Evolutionary conservation across 192 early-diverging fungal genomes (phyloP).

Genomic region (Entomortierella beljakovae): DNA sequence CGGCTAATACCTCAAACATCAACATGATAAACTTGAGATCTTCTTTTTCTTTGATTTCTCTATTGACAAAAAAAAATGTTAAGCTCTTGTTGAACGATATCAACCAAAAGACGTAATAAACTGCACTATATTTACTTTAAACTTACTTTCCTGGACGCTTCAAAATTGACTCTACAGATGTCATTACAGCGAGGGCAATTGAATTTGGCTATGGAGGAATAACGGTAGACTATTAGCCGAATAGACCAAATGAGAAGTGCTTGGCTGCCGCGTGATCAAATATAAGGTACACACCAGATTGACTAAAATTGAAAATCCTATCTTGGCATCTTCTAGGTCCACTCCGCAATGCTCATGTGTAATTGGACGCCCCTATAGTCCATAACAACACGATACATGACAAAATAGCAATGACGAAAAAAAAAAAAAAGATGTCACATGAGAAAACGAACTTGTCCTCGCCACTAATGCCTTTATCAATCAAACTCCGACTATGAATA

Average conservation of each 20-base stretch:
- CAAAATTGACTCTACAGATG: constrained; percentile 74
- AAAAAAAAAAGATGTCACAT: background rate
- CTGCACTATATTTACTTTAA: background rate
- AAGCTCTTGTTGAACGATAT: no score
- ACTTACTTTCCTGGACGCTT: constrained; percentile 69
- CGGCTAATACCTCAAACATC: constrained; percentile 76
- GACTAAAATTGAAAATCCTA: constrained; percentile 71
- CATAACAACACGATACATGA: background rate
- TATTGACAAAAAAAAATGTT: constrained; percentile 17
- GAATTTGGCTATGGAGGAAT: constrained; percentile 60
- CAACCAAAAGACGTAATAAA: background rate
- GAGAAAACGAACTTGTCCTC: background rate
- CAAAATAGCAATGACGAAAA: background rate
- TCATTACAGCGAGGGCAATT: constrained; percentile 81
- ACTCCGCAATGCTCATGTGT: constrained; percentile 68
- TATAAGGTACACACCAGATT: constrained; percentile 56
- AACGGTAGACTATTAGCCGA: background rate
- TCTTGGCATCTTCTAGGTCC: constrained; percentile 70
- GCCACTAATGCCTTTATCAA: no score
- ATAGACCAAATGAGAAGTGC: no score
- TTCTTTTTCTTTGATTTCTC: constrained; percentile 55
- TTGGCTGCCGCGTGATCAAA: no score
- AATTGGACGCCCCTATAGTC: constrained; percentile 56
- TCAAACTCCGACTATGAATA: background rate
- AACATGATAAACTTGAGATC: constrained; percentile 89